phyloP scores from a whole-genome alignment of 2,329 filamentous ascomycete species.

The Aspergillus uvarum region DNA sequence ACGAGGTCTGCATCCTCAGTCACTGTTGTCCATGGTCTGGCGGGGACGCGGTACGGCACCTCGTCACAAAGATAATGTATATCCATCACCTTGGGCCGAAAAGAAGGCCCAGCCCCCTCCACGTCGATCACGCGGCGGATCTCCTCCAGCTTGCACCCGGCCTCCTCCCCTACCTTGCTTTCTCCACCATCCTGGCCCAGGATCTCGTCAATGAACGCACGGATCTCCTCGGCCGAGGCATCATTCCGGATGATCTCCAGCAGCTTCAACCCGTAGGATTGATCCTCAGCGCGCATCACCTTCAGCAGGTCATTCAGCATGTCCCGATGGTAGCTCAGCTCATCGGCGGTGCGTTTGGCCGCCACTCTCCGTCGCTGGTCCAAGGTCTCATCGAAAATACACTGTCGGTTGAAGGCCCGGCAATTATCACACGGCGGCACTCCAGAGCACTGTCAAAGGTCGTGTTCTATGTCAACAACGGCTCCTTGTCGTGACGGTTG shows the following conservation, averaged over 20 bases:
- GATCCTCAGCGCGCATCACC: conserved; percentile 35
- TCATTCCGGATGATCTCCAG: conserved; percentile 39
- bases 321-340: conserved; percentile 41
- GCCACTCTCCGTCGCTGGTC: conserved; percentile 51
- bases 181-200: conserved; percentile 23
- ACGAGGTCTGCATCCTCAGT: conserved; percentile 73
- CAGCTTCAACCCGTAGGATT: conserved; percentile 28
- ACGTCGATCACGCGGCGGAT: conserved; percentile 30
- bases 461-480: not conserved
- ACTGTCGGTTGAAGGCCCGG: conserved; percentile 34
- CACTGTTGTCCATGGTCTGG: conserved; percentile 72
- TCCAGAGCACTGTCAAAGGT: conserved; percentile 35
- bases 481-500: not conserved
- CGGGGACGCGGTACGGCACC: conserved; percentile 36
- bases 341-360: conserved; percentile 42
- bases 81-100: conserved; percentile 43
- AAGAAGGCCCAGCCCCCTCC: conserved; percentile 32
- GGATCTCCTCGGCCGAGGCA: conserved; percentile 37
- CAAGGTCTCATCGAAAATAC: conserved; percentile 61
- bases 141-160: conserved; percentile 29
- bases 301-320: conserved; percentile 39
- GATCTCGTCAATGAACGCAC: conserved; percentile 33
- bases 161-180: conserved; percentile 17
- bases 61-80: conserved; percentile 41
- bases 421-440: conserved; percentile 41